Evolutionary conservation across 2,329 filamentous ascomycete species (phyloP), one percentile per base, ranked within the genome.

Genomic region (Teratosphaeria destructans): DNA sequence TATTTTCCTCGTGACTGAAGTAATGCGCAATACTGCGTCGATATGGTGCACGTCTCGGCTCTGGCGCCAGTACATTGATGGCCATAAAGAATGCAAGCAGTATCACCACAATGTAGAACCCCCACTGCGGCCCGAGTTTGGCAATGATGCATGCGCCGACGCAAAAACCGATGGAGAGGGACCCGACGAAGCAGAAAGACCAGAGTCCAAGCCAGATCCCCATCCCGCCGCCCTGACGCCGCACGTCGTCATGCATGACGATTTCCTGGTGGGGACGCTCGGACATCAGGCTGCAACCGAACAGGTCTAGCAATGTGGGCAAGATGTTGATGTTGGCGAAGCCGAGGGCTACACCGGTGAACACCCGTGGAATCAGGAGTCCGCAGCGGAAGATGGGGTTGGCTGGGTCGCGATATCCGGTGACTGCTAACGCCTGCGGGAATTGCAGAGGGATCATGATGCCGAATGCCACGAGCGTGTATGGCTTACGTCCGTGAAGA

Each of bases 301-400:
- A 93, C 0, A 92, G 76, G 68, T 93, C 88, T 3, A 86, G 83
- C 5, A 92, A 75, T 1, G 84, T 86, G 0, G 85, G 82, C 65
- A 89, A 80, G 64, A 87, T 87, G 68, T 91, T 92, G 78, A 92
- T 87, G 68, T 87, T 88, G 16, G 85, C 86, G 67, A 92, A 88
- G 0, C 88, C 89, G 10, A 92, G 79, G 23, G 82, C 81, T 37
- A 85, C 74, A 0, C 89, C 88, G 72, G 89, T 88, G 54, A 88
- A 67, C 0, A 80, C 81, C 56, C 88, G 80, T 5, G 86, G 81
- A 5, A 84, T 72, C 3, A 92, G 77, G 3, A 92, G 76, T 34
- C 83, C 79, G 57, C 80, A 77, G 66, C 82, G 79, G 77, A 83
- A 90, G 23, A 75, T 75, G 26, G 76, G 68, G 12, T 81, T 77